Evolutionary conservation across 2,329 filamentous ascomycete genomes (phyloP).

Genomic region (Hyphodiscus sp.): DNA sequence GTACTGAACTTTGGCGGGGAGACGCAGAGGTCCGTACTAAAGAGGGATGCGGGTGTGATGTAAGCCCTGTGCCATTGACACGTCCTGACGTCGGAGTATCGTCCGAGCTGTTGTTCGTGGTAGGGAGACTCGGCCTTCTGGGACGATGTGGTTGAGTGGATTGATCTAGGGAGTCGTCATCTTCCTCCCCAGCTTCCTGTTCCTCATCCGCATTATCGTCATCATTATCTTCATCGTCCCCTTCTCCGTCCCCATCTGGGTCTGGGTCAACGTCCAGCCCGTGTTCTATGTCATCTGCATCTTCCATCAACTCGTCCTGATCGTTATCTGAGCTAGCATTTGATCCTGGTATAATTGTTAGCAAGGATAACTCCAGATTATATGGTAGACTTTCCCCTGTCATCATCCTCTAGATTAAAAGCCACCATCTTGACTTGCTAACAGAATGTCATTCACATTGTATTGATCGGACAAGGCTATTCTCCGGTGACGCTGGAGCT

Average conservation of each 20-base stretch:
- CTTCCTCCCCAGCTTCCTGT: constrained; percentile 41
- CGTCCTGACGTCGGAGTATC: constrained; percentile 18
- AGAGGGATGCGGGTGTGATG: constrained; percentile 25
- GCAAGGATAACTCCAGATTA: neutral
- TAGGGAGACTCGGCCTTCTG: constrained; percentile 23
- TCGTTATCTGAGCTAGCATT: constrained; percentile 45
- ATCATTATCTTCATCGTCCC: constrained; percentile 38
- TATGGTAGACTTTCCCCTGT: constrained; percentile 20
- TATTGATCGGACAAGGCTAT: neutral
- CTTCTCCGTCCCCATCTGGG: constrained; percentile 28
- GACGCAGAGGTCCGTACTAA: constrained; percentile 27
- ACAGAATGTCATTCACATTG: constrained; percentile 11
- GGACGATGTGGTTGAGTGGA: constrained; percentile 14
- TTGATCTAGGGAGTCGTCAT: constrained; percentile 45
- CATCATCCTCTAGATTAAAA: constrained; percentile 29
- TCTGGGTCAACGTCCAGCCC: constrained; percentile 29
- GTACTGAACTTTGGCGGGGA: constrained; percentile 26
- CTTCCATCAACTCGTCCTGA: constrained; percentile 53
- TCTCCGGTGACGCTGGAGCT: neutral
- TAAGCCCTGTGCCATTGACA: constrained; percentile 25
- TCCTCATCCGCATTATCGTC: constrained; percentile 28
- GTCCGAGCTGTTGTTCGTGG: constrained; percentile 25
- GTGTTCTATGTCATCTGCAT: constrained; percentile 32
- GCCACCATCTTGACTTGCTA: constrained; percentile 23
- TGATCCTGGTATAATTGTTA: constrained; percentile 24